Base-by-base conservation (phyloP, 2,329 filamentous ascomycete species). In the Didymella arachidicola region DNA sequence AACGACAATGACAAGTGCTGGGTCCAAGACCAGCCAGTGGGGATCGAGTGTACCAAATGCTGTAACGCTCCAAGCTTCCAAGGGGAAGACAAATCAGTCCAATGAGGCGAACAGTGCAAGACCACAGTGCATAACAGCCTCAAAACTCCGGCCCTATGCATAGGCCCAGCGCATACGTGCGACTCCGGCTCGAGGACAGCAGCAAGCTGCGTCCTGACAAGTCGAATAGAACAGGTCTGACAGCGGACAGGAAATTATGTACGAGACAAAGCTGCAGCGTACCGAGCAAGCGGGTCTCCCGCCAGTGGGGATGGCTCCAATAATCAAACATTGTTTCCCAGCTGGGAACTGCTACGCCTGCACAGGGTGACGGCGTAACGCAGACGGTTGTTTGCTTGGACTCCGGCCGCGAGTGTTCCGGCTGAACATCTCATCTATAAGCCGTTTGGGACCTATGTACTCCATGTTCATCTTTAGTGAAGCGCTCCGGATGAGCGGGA, bases 391-490 rank as follows among this genome's bases (percentile, higher is more conserved):
- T 60, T 67, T 74, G 53, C 60, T 71, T 34, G 68, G 64, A 47
- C 54, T 57, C 25, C 39, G 57, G 55, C 61, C 66, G 32, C 66
- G 64, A 27, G 57, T 66, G 46, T 66, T 70, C 26, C 86, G 82
- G 71, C 85, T 81, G 73, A 89, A 87, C 61, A 89, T 83, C 62
- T 87, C 86, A 73, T 87, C 84, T 64, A 89, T 84, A 61, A 89
- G 79, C 38, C 83, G 82, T 69, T 83, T 87, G 14, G 87, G 85
- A 25, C 83, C 84, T 64, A 89, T 80, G 59, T 86, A 86, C 63
- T 89, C 87, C 73, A 88, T 79, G 50, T 86, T 84, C 72, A 83
- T 79, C 44, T 83, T 83, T 54, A 86, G 77, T 8, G 82, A 81
- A 27, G 79, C 74, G 61, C 75, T 80, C 62, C 81, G 80, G 7